phyloP scores from a whole-genome alignment of 83 land plant species.

The Isoetes engelmannii region DNA sequence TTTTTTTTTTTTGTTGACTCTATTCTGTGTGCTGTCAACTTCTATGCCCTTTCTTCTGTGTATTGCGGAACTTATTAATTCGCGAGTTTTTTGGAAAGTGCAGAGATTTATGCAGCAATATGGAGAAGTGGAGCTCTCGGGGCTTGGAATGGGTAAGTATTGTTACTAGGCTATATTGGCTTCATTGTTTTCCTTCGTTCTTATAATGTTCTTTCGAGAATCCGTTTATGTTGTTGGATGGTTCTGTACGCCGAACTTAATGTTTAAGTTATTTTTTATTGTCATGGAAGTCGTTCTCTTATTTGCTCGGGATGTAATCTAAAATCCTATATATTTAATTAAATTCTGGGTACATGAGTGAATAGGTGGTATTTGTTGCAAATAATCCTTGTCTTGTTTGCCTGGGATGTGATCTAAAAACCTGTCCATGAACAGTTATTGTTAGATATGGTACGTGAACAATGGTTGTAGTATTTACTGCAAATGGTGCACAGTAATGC shows the following conservation, averaged over 20 bases:
- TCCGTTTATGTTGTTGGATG: neutral
- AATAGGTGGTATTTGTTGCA: too few relatives aligned
- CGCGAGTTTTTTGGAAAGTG: neutral
- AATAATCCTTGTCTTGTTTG: too few relatives aligned
- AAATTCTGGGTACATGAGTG: too few relatives aligned
- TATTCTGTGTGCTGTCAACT: neutral
- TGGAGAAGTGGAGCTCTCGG: conserved; percentile 54
- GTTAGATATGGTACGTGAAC: neutral
- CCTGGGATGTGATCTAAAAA: too few relatives aligned
- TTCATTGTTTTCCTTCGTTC: neutral
- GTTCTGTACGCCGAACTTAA: neutral
- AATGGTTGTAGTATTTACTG: neutral
- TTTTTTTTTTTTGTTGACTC: neutral
- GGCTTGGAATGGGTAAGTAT: conserved; percentile 54
- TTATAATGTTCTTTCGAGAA: neutral
- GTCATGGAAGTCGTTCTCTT: neutral
- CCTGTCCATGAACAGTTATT: neutral
- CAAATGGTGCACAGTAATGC: neutral
- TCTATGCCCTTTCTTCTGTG: neutral
- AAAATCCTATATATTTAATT: too few relatives aligned
- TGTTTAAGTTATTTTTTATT: neutral
- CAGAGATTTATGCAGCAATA: conserved; percentile 68
- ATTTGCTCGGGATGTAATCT: neutral
- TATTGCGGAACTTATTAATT: too few relatives aligned
- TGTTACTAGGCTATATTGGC: neutral